Conservation (phyloP, 495 filamentous ascomycete genomes). For the Lophiostoma macrostomum region DNA sequence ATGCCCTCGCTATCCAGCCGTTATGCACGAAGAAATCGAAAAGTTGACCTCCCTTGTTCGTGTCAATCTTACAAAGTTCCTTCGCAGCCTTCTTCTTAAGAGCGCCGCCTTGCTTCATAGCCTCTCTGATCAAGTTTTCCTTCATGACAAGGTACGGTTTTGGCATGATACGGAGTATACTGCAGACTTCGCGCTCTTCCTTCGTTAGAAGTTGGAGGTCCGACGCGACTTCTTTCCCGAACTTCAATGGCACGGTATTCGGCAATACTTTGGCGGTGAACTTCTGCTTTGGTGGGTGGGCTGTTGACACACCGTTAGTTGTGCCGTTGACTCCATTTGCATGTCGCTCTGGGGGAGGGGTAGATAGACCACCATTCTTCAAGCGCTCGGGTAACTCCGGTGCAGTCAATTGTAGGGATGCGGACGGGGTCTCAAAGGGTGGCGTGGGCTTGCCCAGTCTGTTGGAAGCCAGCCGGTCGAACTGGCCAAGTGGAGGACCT, state of each 20-base stretch:
- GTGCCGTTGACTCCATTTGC: slow-evolving; percentile 34
- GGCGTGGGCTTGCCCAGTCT: slow-evolving; percentile 60
- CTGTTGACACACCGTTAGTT: slow-evolving; percentile 12
- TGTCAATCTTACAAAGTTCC: slow-evolving; percentile 67
- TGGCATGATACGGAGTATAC: slow-evolving; percentile 73
- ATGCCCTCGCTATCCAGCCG: slow-evolving; percentile 81
- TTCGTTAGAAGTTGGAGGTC: slow-evolving; percentile 83
- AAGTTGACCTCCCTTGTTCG: slow-evolving; percentile 63
- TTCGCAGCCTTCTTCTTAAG: slow-evolving; percentile 89
- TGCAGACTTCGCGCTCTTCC: slow-evolving; percentile 83
- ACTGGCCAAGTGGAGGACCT: slow-evolving; percentile 59
- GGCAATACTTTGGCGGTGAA: slow-evolving; percentile 41
- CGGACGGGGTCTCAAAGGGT: slow-evolving; percentile 65
- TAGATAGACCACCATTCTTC: slow-evolving; percentile 44
- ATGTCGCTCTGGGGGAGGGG: slow-evolving; percentile 45
- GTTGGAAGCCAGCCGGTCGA: slow-evolving; percentile 62
- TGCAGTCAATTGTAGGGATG: slow-evolving; percentile 67
- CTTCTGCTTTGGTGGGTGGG: slow-evolving; percentile 29
- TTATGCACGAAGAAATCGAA: slow-evolving; percentile 93
- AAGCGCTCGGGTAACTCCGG: slow-evolving; percentile 59
- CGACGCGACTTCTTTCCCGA: slow-evolving; percentile 71
- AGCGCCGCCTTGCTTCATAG: slow-evolving; percentile 77
- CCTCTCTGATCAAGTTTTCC: slow-evolving; percentile 80
- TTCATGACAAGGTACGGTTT: slow-evolving; percentile 96
- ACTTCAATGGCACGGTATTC: slow-evolving; percentile 61